Evolutionary conservation across 345 rosid genomes (phyloP).

Genomic region (Litchi chinensis): DNA sequence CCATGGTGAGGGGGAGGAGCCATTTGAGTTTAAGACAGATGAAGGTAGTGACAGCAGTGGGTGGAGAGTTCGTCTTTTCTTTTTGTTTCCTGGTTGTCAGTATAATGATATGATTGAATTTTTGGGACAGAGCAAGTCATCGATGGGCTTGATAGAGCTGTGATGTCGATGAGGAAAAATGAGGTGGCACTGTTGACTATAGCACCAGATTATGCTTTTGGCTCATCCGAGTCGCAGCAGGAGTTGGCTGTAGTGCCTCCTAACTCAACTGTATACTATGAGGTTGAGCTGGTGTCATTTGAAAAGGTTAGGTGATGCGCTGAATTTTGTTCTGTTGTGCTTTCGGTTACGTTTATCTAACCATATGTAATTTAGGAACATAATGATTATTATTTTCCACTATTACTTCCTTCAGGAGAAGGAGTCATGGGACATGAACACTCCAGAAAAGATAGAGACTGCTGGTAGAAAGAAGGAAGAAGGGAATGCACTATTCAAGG

Average conservation of each 20-base stretch:
- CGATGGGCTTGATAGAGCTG: constrained; percentile 90
- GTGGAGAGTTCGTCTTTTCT: background rate
- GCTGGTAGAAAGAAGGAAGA: constrained; percentile 94
- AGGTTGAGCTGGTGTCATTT: constrained; percentile 76
- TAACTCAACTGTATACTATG: constrained; percentile 69
- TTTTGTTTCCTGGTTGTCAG: background rate
- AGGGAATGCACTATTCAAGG: constrained; percentile 80
- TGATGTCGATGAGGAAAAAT: constrained; percentile 83
- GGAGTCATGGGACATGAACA: constrained; percentile 98
- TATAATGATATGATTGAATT: background rate
- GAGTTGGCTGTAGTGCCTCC: constrained; percentile 77
- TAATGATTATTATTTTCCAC: background rate
- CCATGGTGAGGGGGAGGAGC: constrained; percentile 61
- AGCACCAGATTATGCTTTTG: constrained; percentile 85
- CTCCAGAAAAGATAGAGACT: constrained; percentile 83
- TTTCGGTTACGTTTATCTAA: background rate
- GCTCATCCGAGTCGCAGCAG: constrained; percentile 66
- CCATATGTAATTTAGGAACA: background rate
- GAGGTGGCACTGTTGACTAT: constrained; percentile 75
- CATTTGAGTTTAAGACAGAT: constrained; percentile 78
- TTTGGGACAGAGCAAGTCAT: constrained; percentile 73
- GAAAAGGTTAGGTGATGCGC: constrained; percentile 52
- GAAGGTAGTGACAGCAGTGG: constrained; percentile 53
- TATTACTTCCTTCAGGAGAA: constrained; percentile 54
- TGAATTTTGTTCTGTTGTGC: background rate